These are phyloP conservation scores for Naganishia randhawae DNA, from an alignment of 768 basidiomycete species.

Conservation along the genomic window DNA sequence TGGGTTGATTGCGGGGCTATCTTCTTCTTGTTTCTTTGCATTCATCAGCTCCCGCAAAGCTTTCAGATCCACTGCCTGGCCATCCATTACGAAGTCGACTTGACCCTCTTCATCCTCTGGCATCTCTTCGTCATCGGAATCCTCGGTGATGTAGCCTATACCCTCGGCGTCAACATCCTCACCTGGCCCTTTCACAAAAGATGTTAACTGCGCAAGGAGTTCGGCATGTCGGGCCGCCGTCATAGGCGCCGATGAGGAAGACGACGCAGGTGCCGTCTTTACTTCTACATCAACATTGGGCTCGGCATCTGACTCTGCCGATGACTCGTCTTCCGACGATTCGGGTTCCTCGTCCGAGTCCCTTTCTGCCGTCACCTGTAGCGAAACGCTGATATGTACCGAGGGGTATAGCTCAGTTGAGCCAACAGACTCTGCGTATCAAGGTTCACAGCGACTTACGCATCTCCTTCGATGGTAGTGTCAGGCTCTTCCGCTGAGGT, in stretches of 20 bases:
- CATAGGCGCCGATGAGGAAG: conserved; percentile 19
- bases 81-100: conserved; percentile 25
- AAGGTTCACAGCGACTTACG: background rate
- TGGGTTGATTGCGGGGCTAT: background rate
- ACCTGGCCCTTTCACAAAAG: conserved; percentile 8
- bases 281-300: background rate
- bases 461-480: background rate
- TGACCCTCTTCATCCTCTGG: conserved; percentile 24
- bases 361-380: background rate
- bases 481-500: background rate
- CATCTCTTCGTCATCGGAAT: conserved; percentile 31
- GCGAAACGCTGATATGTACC: background rate
- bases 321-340: background rate
- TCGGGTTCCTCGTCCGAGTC: background rate
- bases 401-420: no score
- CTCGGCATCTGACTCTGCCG: background rate
- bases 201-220: conserved; percentile 30
- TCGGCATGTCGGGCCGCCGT: conserved; percentile 18
- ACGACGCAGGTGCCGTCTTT: conserved; percentile 20
- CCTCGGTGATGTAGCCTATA: conserved; percentile 30
- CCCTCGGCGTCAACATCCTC: background rate
- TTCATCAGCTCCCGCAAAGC: conserved; percentile 5
- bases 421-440: background rate
- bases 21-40: background rate
- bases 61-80: background rate